phyloP scores from a whole-genome alignment of 2,329 filamentous ascomycete genomes.

The Aschersonia sp. region DNA sequence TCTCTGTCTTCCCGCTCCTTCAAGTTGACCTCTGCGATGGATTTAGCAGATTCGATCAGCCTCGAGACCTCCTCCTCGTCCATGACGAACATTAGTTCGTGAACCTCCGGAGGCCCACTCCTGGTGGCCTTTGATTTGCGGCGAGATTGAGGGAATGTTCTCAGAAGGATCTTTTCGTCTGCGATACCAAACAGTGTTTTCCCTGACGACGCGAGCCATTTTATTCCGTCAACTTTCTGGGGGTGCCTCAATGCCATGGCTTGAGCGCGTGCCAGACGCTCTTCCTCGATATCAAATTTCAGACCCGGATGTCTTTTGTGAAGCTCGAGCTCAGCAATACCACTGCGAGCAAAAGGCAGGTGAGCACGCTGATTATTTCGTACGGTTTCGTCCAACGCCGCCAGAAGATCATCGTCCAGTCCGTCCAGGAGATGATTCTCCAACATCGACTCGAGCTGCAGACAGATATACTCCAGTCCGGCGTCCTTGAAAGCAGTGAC shows the following conservation, averaged over 20 bases:
- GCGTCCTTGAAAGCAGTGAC: constrained; percentile 78
- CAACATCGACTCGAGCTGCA: constrained; percentile 83
- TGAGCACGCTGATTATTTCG: constrained; percentile 68
- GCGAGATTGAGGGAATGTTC: constrained; percentile 28
- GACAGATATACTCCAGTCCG: constrained; percentile 77
- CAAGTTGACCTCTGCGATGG: too few species aligned
- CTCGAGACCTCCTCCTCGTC: constrained; percentile 47
- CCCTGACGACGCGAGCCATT: constrained; percentile 39
- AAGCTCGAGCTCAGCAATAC: constrained; percentile 50
- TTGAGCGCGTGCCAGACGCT: constrained; percentile 54
- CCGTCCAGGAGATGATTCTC: constrained; percentile 80
- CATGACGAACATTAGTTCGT: constrained; percentile 78
- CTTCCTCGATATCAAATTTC: constrained; percentile 50
- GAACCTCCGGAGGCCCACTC: constrained; percentile 52
- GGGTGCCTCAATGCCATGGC: constrained; percentile 57
- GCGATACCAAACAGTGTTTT: constrained; percentile 45
- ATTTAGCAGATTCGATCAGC: too few species aligned
- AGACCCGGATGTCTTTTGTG: constrained; percentile 51
- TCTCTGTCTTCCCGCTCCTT: too few species aligned
- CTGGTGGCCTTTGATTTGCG: constrained; percentile 28
- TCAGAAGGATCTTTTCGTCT: constrained; percentile 34
- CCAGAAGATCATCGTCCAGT: constrained; percentile 68
- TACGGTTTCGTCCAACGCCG: constrained; percentile 67
- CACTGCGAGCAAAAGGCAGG: constrained; percentile 64
- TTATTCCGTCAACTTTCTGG: constrained; percentile 50